Evolutionary conservation across 371 early-diverging fungal genomes (phyloP).

Genomic region (Sporodiniella umbellata): DNA sequence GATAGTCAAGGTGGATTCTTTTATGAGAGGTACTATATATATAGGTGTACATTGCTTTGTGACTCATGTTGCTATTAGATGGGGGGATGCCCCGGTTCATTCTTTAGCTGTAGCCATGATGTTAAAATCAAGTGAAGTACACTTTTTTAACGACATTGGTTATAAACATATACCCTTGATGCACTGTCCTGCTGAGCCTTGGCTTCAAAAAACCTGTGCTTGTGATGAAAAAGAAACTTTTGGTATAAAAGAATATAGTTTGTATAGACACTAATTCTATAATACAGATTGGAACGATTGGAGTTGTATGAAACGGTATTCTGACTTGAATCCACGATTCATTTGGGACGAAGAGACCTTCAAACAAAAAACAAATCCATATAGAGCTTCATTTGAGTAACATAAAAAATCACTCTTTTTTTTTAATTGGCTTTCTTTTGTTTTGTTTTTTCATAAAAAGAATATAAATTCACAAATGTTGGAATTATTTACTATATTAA

Average conservation of each 20-base stretch:
- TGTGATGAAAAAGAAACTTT: conserved; percentile 47
- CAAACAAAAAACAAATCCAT: conserved; percentile 23
- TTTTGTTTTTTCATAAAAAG: conserved; percentile 1
- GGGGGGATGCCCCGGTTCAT: conserved; percentile 79
- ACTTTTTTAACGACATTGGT: conserved; percentile 92
- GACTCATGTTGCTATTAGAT: conserved; percentile 3
- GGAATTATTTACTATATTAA: conserved; percentile 74
- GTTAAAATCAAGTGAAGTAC: conserved; percentile 73
- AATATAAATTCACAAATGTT: too few relatives aligned
- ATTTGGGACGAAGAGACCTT: conserved; percentile 31
- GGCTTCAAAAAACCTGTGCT: conserved; percentile 48
- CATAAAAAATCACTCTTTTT: not conserved
- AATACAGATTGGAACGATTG: conserved; percentile 36
- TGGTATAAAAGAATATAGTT: too few relatives aligned
- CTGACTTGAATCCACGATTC: conserved; percentile 15
- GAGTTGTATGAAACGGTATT: conserved; percentile 38
- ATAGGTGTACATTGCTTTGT: not conserved
- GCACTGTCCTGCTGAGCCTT: conserved; percentile 66
- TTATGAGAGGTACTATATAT: conserved; percentile 90
- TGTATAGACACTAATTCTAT: too few relatives aligned
- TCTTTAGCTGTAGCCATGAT: conserved; percentile 86
- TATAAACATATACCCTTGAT: conserved; percentile 68
- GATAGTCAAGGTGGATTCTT: conserved; percentile 88
- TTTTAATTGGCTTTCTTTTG: not conserved
- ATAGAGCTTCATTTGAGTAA: conserved; percentile 9